Conservation (phyloP, 1,284 basidiomycete genomes). For the Bjerkandera adusta region DNA sequence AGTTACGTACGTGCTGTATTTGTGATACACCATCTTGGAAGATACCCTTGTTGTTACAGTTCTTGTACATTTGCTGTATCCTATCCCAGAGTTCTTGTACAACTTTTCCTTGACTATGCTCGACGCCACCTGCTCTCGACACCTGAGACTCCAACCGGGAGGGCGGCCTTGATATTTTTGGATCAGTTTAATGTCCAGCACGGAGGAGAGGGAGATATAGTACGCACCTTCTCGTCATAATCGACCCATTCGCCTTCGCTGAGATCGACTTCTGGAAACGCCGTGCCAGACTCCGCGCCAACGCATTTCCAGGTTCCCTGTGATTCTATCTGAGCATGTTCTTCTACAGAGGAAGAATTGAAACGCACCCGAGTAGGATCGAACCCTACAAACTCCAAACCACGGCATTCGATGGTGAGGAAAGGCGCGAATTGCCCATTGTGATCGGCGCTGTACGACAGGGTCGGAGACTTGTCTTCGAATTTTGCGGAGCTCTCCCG, state of each 20-base stretch:
- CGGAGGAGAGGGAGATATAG: background rate
- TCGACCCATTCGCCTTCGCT: constrained; percentile 72
- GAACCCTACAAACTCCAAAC: constrained; percentile 73
- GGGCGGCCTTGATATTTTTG: constrained; percentile 42
- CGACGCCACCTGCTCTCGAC: constrained; percentile 64
- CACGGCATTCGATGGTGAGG: constrained; percentile 71
- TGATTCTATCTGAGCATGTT: too few relatives aligned
- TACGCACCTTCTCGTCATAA: constrained; percentile 75
- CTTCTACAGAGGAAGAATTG: too few relatives aligned
- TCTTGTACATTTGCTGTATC: too few relatives aligned
- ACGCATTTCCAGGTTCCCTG: constrained; percentile 73
- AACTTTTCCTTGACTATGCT: constrained; percentile 44
- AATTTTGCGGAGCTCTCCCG: constrained; percentile 80
- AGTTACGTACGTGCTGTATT: too few relatives aligned
- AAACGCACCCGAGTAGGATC: too few relatives aligned
- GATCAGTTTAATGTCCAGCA: background rate
- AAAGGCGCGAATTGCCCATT: constrained; percentile 62
- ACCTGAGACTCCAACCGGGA: constrained; percentile 64
- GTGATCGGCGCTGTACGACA: constrained; percentile 54
- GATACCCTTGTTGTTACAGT: too few relatives aligned
- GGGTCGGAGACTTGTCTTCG: constrained; percentile 46
- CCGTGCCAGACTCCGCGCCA: constrained; percentile 49
- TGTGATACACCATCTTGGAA: too few relatives aligned
- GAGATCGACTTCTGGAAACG: constrained; percentile 64
- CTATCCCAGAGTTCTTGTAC: too few relatives aligned